Base-by-base conservation (phyloP, 164 flowering plant species). In the grape (Vitis vinifera) region DNA sequence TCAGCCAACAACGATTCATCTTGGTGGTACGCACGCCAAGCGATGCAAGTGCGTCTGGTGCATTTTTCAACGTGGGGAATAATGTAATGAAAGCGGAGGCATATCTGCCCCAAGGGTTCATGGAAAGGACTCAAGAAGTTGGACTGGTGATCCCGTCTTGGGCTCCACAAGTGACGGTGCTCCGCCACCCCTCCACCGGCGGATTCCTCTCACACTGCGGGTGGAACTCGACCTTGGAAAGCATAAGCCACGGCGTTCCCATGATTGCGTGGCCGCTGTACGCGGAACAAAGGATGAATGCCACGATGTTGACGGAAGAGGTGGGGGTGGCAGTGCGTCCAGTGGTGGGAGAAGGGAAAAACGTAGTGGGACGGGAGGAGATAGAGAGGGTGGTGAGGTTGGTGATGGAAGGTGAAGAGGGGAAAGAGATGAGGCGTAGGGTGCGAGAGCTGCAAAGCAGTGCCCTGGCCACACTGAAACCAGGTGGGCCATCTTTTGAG, bases 281-380 rank as follows among this genome's bases (percentile, higher is more conserved):
- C 11, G 88, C 88, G 0, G 93, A 89, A 67, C 89, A 87, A 51
- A 78, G 61, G 59, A 75, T 83, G 83, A 89, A 89, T 44, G 88
- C 93, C 8, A 13, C 82, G 9, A 14, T 76, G 79, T 56, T 85
- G 65, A 67, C 23, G 47, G 86, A 81, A 70, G 84, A 85, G 5
- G n/a, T 77, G 0, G 70, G 72, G 29, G 80, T 82, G 67, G 87
- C 86, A 8, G 51, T 74, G 0, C 68, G 65, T 70, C 76, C 80
- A 17, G 61, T 2, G 65, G 62, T 0, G 13, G 67, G 12, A 51
- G 15, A 15, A 2, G 66, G 75, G 9, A 56, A 30, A 62, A 31
- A 10, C 0, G 55, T 73, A 14, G 67, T 75, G 58, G 63, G 66
- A 9, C 57, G 84, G 56, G 74, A 71, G 31, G 86, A 83, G 79